These are phyloP conservation scores for Heterobasidion annosum DNA, from an alignment of 1,284 basidiomycete genomes.

Conservation along the genomic window DNA sequence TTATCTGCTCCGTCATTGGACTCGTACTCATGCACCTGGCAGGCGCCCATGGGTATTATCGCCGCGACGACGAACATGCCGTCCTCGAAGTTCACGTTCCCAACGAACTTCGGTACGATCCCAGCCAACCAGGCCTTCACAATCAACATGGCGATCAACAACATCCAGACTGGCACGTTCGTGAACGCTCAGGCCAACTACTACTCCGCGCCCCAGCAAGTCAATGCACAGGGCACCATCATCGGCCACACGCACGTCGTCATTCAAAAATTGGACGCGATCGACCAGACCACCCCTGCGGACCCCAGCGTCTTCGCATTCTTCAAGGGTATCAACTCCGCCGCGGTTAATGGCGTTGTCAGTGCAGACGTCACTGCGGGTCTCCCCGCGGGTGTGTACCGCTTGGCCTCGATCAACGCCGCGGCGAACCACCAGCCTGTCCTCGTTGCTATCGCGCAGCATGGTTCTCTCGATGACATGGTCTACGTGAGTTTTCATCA, in stretches of 20 bases:
- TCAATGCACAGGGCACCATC: slow-evolving; percentile 29
- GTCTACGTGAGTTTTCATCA: slow-evolving; percentile 30
- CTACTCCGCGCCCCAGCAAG: slow-evolving; percentile 38
- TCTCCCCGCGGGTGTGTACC: slow-evolving; percentile 47
- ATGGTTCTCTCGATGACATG: slow-evolving; percentile 40
- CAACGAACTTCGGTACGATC: slow-evolving; percentile 37
- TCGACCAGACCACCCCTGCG: slow-evolving; percentile 34
- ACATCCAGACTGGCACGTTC: slow-evolving; percentile 42
- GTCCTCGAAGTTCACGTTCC: slow-evolving; percentile 42
- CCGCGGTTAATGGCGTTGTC: slow-evolving; percentile 35
- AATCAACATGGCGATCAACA: slow-evolving; percentile 32
- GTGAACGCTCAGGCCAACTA: slow-evolving; percentile 42
- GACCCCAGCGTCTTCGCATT: slow-evolving; percentile 45
- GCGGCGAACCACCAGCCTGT: slow-evolving; percentile 42
- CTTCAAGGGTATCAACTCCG: slow-evolving; percentile 52
- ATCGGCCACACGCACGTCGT: slow-evolving; percentile 54
- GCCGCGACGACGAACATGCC: slow-evolving; percentile 41
- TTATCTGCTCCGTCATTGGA: neutral
- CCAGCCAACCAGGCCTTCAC: slow-evolving; percentile 39
- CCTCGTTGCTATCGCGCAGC: slow-evolving; percentile 42
- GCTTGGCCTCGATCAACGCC: slow-evolving; percentile 43
- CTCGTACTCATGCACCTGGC: neutral
- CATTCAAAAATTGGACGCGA: slow-evolving; percentile 35
- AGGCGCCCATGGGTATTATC: slow-evolving; percentile 42
- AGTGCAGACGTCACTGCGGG: slow-evolving; percentile 38